Conservation (phyloP, 2,329 filamentous ascomycete genomes). For the Paecilomyces formosus region DNA sequence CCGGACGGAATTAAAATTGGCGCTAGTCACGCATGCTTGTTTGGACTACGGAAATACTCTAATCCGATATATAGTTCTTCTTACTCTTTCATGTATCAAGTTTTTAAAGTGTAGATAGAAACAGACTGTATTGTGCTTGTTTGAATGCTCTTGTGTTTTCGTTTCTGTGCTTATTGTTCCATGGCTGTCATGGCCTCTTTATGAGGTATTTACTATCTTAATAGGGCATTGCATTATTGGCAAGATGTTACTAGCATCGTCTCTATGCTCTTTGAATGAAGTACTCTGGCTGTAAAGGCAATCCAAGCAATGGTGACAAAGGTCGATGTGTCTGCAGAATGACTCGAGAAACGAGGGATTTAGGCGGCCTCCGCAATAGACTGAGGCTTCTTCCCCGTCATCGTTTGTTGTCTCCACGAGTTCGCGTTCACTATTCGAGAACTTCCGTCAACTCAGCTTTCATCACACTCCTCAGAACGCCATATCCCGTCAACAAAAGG, state of each 20-base stretch:
- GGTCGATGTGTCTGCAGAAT: neutral
- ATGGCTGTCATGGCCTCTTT: no score
- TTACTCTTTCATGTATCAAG: neutral
- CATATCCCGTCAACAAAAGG: neutral
- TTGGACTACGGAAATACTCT: neutral
- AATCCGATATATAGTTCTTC: neutral
- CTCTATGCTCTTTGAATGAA: neutral
- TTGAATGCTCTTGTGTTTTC: no score
- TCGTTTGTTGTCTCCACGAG: neutral
- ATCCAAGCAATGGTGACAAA: neutral
- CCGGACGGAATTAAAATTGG: neutral
- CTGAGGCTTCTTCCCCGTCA: neutral
- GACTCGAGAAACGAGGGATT: neutral
- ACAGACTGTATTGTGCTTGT: no score
- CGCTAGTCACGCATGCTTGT: neutral
- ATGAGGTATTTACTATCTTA: no score
- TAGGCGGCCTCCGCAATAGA: neutral
- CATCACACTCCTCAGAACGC: neutral
- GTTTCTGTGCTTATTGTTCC: no score
- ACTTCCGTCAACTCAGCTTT: neutral
- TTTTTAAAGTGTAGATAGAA: neutral
- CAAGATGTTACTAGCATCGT: neutral
- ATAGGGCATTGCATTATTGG: no score
- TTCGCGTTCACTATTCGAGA: neutral
- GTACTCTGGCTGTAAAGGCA: neutral